Evolutionary conservation across 2,329 filamentous ascomycete genomes (phyloP), one percentile per base, ranked within the genome.

Genomic region (Nannizzia gypsea): DNA sequence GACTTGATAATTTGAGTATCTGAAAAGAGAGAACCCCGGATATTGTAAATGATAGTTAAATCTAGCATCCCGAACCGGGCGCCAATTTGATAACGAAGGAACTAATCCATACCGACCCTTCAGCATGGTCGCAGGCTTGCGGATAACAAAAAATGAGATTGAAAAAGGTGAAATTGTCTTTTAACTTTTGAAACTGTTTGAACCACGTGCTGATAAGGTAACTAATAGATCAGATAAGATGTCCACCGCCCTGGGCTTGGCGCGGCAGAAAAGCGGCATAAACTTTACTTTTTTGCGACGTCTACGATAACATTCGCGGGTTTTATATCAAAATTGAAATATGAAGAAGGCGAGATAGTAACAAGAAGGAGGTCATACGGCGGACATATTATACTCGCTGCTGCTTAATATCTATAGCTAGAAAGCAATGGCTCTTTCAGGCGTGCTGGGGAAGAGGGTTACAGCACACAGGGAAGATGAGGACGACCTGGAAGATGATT

Each of bases 371-470:
- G 6, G 40, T 15, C 24, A 50, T 50, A 50, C n/a, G n/a, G n/a
- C n/a, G 8, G 3, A 13, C 17, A 50, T 22, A 17, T 11, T 26
- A 13, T 36, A 26, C 17, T 22, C 17, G 22, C 17, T 55, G 9
- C 15, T 11, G 26, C 22, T 11, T 9, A 17, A 31, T 34, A n/a
- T 24, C 6, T 6, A 9, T 6, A 34, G 28, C 28, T 11, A 28
- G n/a, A 28, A 54, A 36, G 31, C 2, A 6, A 75, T 76, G 73
- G 67, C 69, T 5, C 71, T 75, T 57, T 67, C 70, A 15, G 70
- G 72, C 58, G 66, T 68, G 9, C 67, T 77, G 22, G 74, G 75
- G 63, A 72, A 72, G 63, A 73, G 75, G n/a, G 69, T 78, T 60
- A 71, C 71, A 58, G 72, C 73, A 17, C 66, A 68, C 6, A 69